Base-by-base conservation (phyloP, 2,329 filamentous ascomycete genomes). In the Colletotrichum sp. region DNA sequence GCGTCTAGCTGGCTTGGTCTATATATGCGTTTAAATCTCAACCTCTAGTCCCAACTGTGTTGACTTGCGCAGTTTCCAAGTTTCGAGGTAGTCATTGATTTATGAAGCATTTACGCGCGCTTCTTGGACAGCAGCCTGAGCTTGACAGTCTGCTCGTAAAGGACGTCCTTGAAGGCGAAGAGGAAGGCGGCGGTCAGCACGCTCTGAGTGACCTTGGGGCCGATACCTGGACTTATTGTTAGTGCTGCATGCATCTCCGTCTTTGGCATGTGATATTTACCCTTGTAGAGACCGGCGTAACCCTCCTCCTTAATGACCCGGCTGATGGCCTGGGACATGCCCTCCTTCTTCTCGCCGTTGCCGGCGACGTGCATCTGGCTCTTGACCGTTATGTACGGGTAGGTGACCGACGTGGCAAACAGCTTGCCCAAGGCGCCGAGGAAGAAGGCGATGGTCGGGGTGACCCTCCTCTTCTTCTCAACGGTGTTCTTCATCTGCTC, bases 301-400 rank as follows among this genome's bases (percentile, higher is more conserved):
- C 97, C 97, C 86, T 99, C 96, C 82, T 98, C 95, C 78, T 88
- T 90, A 76, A 98, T 90, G 76, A 99, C 96, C 76, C 93, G 91
- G 82, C 90, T 92, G 82, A 99, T 91, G 63, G 93, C 94, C 79
- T 93, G 91, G 69, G 93, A 89, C 90, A 98, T 94, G 79, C 94
- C 94, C 86, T 98, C 94, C 86, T 94, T 94, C 78, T 92, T 93
- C n/a, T 91, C 91, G 77, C 92, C 93, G 81, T 92, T 92, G 77
- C 91, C 93, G 32, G 96, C 95, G 77, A 99, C 95, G 84, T 99
- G 97, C 92, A 98, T 98, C 83, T 95, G 92, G 86, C 96, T 98
- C 93, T 99, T 99, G 81, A 99, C 94, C 6, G 97, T 99, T 84
- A 99, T 99, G 84, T 99, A 99, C 13, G 97, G 97, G 85, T 99